Conservation (phyloP, 371 early-diverging fungal species). For the Caulochytrium protostelioides region DNA sequence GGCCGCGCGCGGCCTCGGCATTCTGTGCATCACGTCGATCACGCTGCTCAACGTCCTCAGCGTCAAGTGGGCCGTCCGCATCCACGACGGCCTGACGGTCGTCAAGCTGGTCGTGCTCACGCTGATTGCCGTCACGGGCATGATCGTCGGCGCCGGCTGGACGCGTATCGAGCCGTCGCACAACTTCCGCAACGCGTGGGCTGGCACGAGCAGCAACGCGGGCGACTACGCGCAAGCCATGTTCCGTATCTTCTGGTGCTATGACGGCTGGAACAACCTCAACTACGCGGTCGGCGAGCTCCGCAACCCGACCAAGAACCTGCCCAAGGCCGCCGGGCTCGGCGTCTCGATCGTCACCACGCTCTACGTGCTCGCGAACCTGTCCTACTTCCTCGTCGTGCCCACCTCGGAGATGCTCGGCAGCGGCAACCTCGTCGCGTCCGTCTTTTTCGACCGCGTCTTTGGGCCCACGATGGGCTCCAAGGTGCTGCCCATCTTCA, state of each 20-base stretch:
- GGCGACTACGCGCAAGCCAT: constrained; percentile 57
- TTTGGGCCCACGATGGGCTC: constrained; percentile 50
- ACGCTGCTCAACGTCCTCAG: constrained; percentile 50
- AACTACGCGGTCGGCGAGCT: constrained; percentile 78
- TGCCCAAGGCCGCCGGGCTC: constrained; percentile 37
- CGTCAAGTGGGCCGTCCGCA: constrained; percentile 41
- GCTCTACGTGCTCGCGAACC: constrained; percentile 58
- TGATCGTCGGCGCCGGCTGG: constrained; percentile 34
- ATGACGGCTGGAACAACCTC: constrained; percentile 73
- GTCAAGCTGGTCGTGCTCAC: constrained; percentile 56
- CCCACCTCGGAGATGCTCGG: constrained; percentile 9
- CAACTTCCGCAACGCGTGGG: constrained; percentile 39
- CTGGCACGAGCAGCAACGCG: constrained; percentile 28
- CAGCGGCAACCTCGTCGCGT: constrained; percentile 4
- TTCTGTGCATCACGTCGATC: constrained; percentile 37
- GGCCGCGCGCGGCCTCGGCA: constrained; percentile 1
- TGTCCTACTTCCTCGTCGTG: constrained; percentile 65
- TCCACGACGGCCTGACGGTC: constrained; percentile 57
- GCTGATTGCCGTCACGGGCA: constrained; percentile 50
- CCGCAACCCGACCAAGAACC: constrained; percentile 53
- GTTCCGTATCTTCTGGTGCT: no score
- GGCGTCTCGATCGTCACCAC: constrained; percentile 52
- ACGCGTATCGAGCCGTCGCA: constrained; percentile 1
- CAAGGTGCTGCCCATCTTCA: constrained; percentile 45
- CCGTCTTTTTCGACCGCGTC: constrained; percentile 48